Conservation (phyloP, 148 eudicot species). For the Vaccinium corymbosum region DNA sequence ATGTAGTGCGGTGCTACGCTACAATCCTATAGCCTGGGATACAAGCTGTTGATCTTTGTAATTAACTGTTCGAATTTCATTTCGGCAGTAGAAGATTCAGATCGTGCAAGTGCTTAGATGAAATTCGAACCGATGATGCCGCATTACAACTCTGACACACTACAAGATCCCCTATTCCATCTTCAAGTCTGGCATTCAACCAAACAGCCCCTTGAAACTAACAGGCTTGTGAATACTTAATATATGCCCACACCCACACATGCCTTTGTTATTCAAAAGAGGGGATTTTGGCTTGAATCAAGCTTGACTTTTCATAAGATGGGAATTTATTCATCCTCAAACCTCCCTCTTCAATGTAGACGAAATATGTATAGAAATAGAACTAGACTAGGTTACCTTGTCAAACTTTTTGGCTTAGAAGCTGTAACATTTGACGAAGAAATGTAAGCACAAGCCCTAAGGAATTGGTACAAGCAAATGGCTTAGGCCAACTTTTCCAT, state of each 20-base stretch:
- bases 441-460: not conserved
- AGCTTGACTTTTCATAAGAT: too few relatives aligned
- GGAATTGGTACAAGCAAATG: not conserved
- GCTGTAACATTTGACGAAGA: not conserved
- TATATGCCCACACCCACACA: not conserved
- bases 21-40: too few relatives aligned
- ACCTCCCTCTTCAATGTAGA: not conserved
- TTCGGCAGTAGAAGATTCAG: too few relatives aligned
- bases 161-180: not conserved
- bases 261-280: not conserved
- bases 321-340: not conserved
- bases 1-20: too few relatives aligned
- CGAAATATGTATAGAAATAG: not conserved
- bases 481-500: not conserved
- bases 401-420: not conserved
- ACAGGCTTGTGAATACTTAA: not conserved
- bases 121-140: too few relatives aligned
- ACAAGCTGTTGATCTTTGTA: too few relatives aligned
- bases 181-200: not conserved
- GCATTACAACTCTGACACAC: too few relatives aligned
- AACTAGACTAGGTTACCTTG: not conserved
- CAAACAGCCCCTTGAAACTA: not conserved
- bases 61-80: too few relatives aligned
- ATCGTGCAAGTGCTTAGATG: too few relatives aligned
- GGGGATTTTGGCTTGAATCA: not conserved